A percentile compares a stretch with the other conserved stretches of the same genome.
Evolutionary conservation across 2,329 filamentous ascomycete species (phyloP).

Genomic region (Fusarium abutilonis): DNA sequence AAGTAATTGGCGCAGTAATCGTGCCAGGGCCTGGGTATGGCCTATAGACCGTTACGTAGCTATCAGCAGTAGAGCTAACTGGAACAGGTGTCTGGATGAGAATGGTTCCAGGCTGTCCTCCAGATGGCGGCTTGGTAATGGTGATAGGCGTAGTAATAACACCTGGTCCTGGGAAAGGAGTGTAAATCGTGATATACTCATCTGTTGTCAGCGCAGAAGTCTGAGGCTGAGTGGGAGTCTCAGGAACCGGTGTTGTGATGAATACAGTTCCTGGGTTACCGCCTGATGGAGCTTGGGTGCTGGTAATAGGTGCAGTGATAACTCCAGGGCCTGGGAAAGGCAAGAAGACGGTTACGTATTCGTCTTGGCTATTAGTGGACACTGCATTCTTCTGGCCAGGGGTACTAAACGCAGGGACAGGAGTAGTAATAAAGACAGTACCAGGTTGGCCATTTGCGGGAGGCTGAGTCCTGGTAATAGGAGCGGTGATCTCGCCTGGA

Average conservation of each 20-base stretch:
- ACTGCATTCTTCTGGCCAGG: neutral
- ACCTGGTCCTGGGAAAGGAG: slow-evolving; percentile 28
- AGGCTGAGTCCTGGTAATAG: slow-evolving; percentile 10
- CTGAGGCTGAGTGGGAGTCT: neutral
- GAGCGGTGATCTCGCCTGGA: slow-evolving; percentile 17
- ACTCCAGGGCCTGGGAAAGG: slow-evolving; percentile 22
- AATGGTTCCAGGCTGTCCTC: slow-evolving; percentile 28
- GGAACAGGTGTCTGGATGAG: slow-evolving; percentile 31
- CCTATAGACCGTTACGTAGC: slow-evolving; percentile 32
- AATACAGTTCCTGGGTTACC: slow-evolving; percentile 3
- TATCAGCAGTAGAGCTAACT: slow-evolving; percentile 18
- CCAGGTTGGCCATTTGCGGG: slow-evolving; percentile 11
- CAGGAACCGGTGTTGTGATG: slow-evolving; percentile 5
- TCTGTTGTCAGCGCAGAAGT: slow-evolving; percentile 10
- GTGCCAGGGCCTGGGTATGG: slow-evolving; percentile 30
- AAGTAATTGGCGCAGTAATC: slow-evolving; percentile 31
- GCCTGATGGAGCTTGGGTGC: slow-evolving; percentile 9
- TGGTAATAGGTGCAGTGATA: slow-evolving; percentile 29
- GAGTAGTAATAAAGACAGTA: slow-evolving; percentile 21
- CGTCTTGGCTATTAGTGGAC: neutral
- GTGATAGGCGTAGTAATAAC: slow-evolving; percentile 25
- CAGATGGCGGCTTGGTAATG: slow-evolving; percentile 23
- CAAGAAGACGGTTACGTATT: slow-evolving; percentile 22
- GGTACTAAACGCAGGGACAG: slow-evolving; percentile 8
- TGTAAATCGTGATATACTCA: slow-evolving; percentile 32